Evolutionary conservation across 257 asterid genomes (phyloP), one percentile per base, ranked within the genome.

Genomic region (Osmanthus fragrans): DNA sequence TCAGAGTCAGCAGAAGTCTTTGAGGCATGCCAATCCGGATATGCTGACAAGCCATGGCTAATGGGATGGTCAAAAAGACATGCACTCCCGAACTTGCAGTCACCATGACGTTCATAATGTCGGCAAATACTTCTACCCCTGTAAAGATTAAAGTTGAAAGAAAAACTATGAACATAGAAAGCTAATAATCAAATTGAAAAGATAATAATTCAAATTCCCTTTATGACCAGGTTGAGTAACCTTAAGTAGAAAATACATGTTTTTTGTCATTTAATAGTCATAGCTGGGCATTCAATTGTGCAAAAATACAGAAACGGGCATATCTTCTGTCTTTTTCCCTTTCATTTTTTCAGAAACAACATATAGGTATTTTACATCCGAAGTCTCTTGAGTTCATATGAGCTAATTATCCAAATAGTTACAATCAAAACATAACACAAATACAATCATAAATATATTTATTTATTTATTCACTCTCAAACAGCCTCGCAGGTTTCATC

Each of bases 31-130:
- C 79, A 54, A 40, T 27, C 70, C 10, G 81, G 51, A 81, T 13
- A 18, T 15, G 75, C n/a, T 27, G 76, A n/a, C 11, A 42, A 66
- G 32, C 42, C 71, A 23, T 18, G 72, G 73, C 67, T 66, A 23
- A 64, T 58, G 0, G 87, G 87, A 74, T 86, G 89, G 73, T 86
- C 83, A 75, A 78, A 86, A 68, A 73, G 36, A 74, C 87, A 86
- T 18, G 77, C 77, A 40, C 45, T 70, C 5, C 89, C 86, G 40
- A 77, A 84, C 72, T 82, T 84, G 88, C 88, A 81, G 4, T 72
- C 74, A 23, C 86, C 86, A 37, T 56, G 77, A 10, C 83, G 78
- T 42, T 72, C 74, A 77, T 81, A 86, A 64, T 83, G 79, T 36
- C 79, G 79, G 65, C 87, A 83, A 40, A 86, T 56, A 5, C 42